Evolutionary conservation across 768 basidiomycete genomes (phyloP), one percentile per base, ranked within the genome.

Genomic region (Hebeloma cylindrosporum): DNA sequence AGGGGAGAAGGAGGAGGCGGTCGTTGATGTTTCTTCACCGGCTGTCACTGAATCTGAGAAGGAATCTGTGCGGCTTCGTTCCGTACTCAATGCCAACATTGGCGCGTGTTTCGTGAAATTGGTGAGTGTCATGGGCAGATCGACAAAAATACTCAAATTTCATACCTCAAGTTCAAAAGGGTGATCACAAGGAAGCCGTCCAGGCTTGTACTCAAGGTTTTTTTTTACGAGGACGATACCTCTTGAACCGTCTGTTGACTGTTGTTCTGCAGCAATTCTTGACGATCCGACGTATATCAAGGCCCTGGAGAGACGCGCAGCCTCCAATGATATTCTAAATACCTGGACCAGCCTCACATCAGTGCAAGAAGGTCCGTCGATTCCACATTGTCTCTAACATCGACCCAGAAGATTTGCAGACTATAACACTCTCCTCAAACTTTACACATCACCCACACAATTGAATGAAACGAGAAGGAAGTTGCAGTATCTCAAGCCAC

Each of bases 281-380:
- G 89, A 97, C 56, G 88, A 96, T 56, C 86, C 93, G 8, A 61
- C 67, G 16, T 95, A 98, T 60, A 63, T 86, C 53, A 97, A 95
- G 65, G 94, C 87, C 1, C 70, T 96, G 5, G 89, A 92, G 59
- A 72, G 96, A 54, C 81, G 96, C n/a, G 93, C 93, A 9, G 59
- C 77, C 16, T 89, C 88, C 5, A 95, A 93, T 60, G 92, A 93
- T 50, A 69, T 73, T 31, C 67, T 98, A 20, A 72, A 74, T 47
- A 81, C 86, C 7, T 98, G 94, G 94, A 76, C 88, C 6, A 84
- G 88, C 5, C 73, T 98, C 7, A 74, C 80, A 5, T 72, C 83
- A 18, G 90, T 90, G 8, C 82, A 93, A 70, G 87, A 92, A 75
- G 95, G 95, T 91, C 26, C 8, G 23, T 17, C n/a, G n/a, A n/a